A percentile compares a stretch with the other conserved stretches of the same genome.
These are phyloP conservation scores for Colletotrichum navitas DNA, from an alignment of 2,329 filamentous ascomycete genomes.

Conservation along the genomic window DNA sequence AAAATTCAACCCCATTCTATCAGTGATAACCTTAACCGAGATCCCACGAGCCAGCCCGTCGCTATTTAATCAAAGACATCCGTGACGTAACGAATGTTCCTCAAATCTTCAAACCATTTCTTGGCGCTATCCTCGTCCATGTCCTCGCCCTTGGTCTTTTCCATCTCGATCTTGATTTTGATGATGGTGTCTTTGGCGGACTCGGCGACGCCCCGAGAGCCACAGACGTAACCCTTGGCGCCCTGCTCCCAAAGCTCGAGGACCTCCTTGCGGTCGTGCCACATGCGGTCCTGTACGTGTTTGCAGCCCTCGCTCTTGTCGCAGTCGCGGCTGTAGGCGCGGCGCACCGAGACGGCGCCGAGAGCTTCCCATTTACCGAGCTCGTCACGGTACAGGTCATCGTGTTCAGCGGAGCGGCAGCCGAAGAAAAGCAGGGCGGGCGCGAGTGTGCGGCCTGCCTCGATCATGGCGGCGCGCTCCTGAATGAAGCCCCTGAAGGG, in stretches of 20 bases:
- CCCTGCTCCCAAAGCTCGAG: constrained; percentile 52
- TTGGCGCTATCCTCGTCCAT: constrained; percentile 55
- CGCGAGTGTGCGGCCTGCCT: constrained; percentile 53
- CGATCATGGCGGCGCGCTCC: constrained; percentile 53
- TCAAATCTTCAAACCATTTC: constrained; percentile 62
- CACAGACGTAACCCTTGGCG: constrained; percentile 72
- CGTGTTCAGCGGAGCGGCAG: constrained; percentile 52
- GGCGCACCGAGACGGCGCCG: constrained; percentile 67
- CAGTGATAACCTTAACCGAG: not conserved
- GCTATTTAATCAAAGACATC: constrained; percentile 68
- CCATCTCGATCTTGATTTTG: constrained; percentile 44
- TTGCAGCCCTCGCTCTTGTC: constrained; percentile 61
- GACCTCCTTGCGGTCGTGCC: constrained; percentile 50
- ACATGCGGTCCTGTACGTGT: constrained; percentile 62
- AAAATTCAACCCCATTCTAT: not conserved
- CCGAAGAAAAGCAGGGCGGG: constrained; percentile 57
- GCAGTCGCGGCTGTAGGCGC: constrained; percentile 63
- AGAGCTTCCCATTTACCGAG: constrained; percentile 45
- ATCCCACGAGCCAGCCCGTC: too few relatives aligned
- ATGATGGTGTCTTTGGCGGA: constrained; percentile 53
- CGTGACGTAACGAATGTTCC: constrained; percentile 70
- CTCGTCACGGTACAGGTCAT: constrained; percentile 50
- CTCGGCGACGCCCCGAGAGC: constrained; percentile 60
- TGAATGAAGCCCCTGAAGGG: constrained; percentile 54
- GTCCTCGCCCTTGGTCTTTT: constrained; percentile 49